phyloP scores from a whole-genome alignment of 495 filamentous ascomycete genomes.

The Trichoderma asperelloides region DNA sequence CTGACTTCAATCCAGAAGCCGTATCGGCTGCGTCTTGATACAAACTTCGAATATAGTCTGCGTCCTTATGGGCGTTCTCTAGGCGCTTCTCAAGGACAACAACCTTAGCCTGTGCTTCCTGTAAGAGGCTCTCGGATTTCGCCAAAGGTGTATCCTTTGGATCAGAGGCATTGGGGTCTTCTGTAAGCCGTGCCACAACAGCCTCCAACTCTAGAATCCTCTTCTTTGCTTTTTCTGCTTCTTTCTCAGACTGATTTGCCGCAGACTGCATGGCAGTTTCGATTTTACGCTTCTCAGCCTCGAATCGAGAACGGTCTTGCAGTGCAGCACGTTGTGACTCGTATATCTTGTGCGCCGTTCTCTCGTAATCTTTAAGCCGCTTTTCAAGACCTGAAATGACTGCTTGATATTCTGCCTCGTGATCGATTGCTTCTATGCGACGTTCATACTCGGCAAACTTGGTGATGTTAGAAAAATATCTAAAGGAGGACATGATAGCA shows the following conservation, averaged over 20 bases:
- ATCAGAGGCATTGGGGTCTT: slow-evolving; percentile 1
- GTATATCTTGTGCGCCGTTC: not conserved
- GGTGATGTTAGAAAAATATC: not conserved
- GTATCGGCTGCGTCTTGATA: slow-evolving; percentile 57
- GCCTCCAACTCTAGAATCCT: not conserved
- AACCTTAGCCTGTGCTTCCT: slow-evolving; percentile 16
- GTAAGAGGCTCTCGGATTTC: slow-evolving; percentile 34
- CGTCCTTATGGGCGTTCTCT: slow-evolving; percentile 28
- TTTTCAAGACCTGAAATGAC: not conserved
- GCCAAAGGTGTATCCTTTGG: slow-evolving; percentile 12
- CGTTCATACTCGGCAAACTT: not conserved
- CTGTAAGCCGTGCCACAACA: slow-evolving; percentile 2
- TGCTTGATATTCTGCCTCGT: not conserved
- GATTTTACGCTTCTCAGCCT: not conserved
- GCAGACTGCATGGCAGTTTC: not conserved
- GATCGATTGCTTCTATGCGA: not conserved
- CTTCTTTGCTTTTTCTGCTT: not conserved
- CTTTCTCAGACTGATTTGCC: not conserved
- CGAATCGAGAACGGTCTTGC: slow-evolving; percentile 4
- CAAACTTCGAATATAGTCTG: slow-evolving; percentile 50
- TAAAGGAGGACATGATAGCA: too few species aligned
- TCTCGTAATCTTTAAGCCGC: slow-evolving; percentile 3
- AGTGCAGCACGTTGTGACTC: not conserved
- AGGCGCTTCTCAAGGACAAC: slow-evolving; percentile 34
- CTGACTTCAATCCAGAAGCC: slow-evolving; percentile 39